A percentile compares a stretch with the other conserved stretches of the same genome.
Evolutionary conservation across 805 yeast genomes (phyloP).

Genomic region (Nakazawaea molendinolei): DNA sequence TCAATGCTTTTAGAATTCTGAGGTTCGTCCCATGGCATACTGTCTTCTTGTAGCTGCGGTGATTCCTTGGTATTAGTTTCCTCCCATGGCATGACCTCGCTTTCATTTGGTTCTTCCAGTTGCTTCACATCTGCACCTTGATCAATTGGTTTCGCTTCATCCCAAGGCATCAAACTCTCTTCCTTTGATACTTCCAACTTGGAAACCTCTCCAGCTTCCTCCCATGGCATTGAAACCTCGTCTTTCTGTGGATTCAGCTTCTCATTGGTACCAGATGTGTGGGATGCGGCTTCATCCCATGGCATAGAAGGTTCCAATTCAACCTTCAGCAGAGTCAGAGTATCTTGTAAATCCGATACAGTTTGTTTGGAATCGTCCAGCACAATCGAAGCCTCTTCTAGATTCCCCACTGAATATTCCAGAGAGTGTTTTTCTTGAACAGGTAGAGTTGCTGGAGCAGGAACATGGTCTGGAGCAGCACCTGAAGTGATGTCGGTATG

Average conservation of each 20-base stretch:
- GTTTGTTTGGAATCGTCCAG: not conserved
- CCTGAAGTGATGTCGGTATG: no score
- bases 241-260: no score
- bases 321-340: no score
- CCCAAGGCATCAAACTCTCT: not conserved
- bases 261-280: not conserved
- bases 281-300: not conserved
- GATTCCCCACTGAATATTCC: no score
- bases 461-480: no score
- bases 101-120: not conserved
- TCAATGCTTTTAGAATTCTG: not conserved
- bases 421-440: no score
- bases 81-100: not conserved
- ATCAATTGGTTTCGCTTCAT: not conserved
- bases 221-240: not conserved
- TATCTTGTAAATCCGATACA: no score
- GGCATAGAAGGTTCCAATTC: no score
- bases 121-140: not conserved
- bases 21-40: conserved; percentile 9
- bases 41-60: no score
- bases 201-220: not conserved
- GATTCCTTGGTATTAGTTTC: no score
- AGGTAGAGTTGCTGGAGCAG: no score
- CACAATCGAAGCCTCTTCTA: no score
- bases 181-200: not conserved